A percentile compares a stretch with the other conserved stretches of the same genome.
Conservation (phyloP, 352 stramenopile species). For the Blastocystis sp. region DNA sequence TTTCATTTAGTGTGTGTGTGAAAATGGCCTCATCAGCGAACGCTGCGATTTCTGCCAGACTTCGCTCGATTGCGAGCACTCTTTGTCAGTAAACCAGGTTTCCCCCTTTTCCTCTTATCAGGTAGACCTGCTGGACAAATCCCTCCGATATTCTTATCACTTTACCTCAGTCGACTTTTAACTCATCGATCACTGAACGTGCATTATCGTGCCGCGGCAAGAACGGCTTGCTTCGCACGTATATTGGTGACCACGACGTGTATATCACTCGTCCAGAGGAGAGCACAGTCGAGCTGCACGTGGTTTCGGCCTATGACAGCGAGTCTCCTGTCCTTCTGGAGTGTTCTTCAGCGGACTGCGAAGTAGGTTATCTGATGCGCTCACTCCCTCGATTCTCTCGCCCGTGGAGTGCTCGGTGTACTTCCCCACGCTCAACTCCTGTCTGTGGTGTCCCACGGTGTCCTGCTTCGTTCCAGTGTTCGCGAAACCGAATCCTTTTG, state of each 20-base stretch:
- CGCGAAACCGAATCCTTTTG: not conserved
- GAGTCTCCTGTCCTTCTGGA: not conserved
- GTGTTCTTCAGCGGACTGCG: not conserved
- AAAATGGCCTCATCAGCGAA: not conserved
- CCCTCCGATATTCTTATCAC: not conserved
- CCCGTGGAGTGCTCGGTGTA: not conserved
- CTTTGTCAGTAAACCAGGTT: not conserved
- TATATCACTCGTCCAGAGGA: not conserved
- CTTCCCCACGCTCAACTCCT: slow-evolving; percentile 13
- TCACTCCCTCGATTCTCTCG: not conserved
- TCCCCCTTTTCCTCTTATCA: not conserved
- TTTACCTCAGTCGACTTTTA: not conserved
- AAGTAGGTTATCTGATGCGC: not conserved
- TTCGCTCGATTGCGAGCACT: not conserved
- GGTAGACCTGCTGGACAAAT: not conserved
- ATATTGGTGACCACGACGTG: slow-evolving; percentile 23
- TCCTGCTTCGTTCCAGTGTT: not conserved
- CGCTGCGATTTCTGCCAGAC: not conserved
- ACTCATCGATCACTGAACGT: not conserved
- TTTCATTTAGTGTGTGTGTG: slow-evolving; percentile 15
- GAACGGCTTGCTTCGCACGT: not conserved
- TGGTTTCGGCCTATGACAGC: not conserved
- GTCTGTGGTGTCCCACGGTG: not conserved
- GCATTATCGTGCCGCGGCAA: not conserved
- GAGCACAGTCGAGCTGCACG: not conserved